A percentile compares a stretch with the other conserved stretches of the same genome.
phyloP scores from a whole-genome alignment of 352 stramenopile genomes.

The Globisporangium alternatum region DNA sequence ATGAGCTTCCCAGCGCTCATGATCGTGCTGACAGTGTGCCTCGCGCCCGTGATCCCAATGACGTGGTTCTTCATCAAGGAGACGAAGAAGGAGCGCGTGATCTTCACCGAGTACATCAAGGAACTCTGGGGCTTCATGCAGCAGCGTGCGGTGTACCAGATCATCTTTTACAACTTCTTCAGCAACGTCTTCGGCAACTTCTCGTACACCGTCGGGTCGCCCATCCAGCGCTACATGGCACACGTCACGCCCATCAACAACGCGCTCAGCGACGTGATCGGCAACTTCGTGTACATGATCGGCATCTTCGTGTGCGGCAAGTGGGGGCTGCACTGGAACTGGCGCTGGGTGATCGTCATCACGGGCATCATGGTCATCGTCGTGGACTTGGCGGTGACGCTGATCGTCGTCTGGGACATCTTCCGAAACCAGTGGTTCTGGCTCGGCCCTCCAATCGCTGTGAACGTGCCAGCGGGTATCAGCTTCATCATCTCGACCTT shows the following conservation, averaged over 20 bases:
- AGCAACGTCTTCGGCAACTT: constrained; percentile 28
- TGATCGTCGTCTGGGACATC: constrained; percentile 35
- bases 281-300: constrained; percentile 5
- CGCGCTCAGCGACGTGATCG: constrained; percentile 32
- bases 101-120: constrained; percentile 37
- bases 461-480: constrained; percentile 35
- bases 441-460: constrained; percentile 32
- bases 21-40: constrained; percentile 39
- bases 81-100: constrained; percentile 28
- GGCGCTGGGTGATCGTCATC: neutral
- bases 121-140: constrained; percentile 23
- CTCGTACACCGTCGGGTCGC: constrained; percentile 24
- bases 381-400: too few relatives aligned
- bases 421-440: constrained; percentile 52
- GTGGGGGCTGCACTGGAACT: neutral
- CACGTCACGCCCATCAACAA: constrained; percentile 32
- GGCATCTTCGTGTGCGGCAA: neutral
- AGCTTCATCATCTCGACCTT: constrained; percentile 39
- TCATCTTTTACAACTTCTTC: constrained; percentile 39
- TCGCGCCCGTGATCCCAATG: constrained; percentile 31
- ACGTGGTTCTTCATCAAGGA: constrained; percentile 57
- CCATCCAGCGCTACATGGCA: constrained; percentile 35
- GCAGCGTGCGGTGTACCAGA: constrained; percentile 40
- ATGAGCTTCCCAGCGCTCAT: constrained; percentile 47
- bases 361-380: neutral